Conservation (phyloP, 768 basidiomycete genomes). For the Paxillus involutus region DNA sequence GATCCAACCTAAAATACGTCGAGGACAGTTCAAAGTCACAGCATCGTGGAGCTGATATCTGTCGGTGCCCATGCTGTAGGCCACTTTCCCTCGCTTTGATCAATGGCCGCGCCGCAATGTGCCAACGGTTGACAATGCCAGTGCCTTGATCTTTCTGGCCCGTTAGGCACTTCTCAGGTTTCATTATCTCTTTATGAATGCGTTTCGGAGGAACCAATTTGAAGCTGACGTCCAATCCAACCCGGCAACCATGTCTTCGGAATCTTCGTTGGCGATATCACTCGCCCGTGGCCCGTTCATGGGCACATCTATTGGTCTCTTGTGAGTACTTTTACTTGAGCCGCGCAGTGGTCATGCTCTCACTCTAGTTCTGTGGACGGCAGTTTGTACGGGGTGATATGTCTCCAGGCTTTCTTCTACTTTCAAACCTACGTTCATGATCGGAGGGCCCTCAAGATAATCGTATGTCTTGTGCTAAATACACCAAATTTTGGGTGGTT, state of each 20-base stretch:
- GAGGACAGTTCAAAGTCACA: too few species aligned
- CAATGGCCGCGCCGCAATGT: too few species aligned
- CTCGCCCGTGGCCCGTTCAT: constrained; percentile 28
- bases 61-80: too few species aligned
- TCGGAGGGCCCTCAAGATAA: neutral
- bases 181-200: neutral
- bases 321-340: constrained; percentile 8
- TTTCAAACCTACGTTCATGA: constrained; percentile 7
- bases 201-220: too few species aligned
- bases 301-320: constrained; percentile 23
- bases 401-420: constrained; percentile 8
- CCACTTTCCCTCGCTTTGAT: too few species aligned
- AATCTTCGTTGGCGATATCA: constrained; percentile 10
- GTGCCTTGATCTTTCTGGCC: too few species aligned
- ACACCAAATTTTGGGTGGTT: neutral
- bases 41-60: too few species aligned
- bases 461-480: neutral
- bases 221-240: neutral
- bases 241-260: neutral
- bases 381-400: constrained; percentile 25
- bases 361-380: neutral
- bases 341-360: neutral
- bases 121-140: too few species aligned
- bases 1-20: too few species aligned
- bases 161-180: too few species aligned